Evolutionary conservation across 78 protist genomes (phyloP), one percentile per base, ranked within the genome.

Genomic region (Speleostelium caveatum): DNA sequence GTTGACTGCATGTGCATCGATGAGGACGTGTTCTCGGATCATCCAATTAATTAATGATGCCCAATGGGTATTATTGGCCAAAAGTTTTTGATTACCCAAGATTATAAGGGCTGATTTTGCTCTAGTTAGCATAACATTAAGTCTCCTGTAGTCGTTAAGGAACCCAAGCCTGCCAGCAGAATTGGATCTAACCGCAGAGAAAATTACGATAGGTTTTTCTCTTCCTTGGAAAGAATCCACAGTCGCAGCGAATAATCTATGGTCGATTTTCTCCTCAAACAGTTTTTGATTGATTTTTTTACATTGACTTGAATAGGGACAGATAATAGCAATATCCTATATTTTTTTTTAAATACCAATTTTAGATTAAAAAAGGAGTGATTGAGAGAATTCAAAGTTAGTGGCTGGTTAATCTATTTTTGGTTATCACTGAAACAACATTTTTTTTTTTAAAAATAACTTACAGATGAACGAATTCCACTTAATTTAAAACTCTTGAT

Each of bases 101-200:
- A 96, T 71, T 26, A 68, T 30, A n/a, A 96, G 17, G 49, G 73
- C 30, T 16, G 60, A 21, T 66, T 35, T 59, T 17, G 97, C 96
- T 16, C 98, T 89, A 14, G 97, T 96, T 26, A 97, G 30, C 32
- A 93, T 79, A 19, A 97, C 98, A 71, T 96, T 95, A 83, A 95
- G n/a, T 28, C 98, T 91, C 21, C 96, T 90, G 36, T 32, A 42
- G 59, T 97, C 98, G 5, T 38, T 28, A 24, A 97, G 24, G 67
- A 96, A 95, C 6, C 97, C 97, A 30, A 95, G 32, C 33, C 33
- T 1, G 8, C 56, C 61, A 22, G 22, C 3, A 12, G 7, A 3
- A 42, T 59, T 80, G 38, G 76, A 66, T 0, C 98, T 60, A 21
- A 97, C 99, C 26, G 90, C 74, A 55, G 95, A 86, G 28, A 97